phyloP scores from a whole-genome alignment of 495 filamentous ascomycete species.

The Paragyromitra xinjiangensis region DNA sequence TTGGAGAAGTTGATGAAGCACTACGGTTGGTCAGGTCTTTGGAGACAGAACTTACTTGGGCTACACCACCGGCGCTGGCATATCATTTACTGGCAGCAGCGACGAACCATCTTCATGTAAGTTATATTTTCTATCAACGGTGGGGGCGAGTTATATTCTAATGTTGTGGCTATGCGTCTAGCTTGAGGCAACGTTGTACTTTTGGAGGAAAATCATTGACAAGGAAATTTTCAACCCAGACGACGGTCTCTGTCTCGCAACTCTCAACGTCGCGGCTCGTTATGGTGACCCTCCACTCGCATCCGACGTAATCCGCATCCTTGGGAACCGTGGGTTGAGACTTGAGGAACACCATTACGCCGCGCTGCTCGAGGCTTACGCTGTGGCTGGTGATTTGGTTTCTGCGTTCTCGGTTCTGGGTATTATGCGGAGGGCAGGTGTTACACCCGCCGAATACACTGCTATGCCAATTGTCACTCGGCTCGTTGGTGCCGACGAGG shows the following conservation, averaged over 20 bases:
- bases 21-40: slow-evolving; percentile 69
- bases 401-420: slow-evolving; percentile 70
- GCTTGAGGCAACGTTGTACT: slow-evolving; percentile 67
- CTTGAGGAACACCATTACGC: slow-evolving; percentile 77
- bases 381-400: slow-evolving; percentile 63
- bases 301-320: slow-evolving; percentile 68
- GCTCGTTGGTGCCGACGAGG: slow-evolving; percentile 55
- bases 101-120: slow-evolving; percentile 63
- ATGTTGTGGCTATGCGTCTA: slow-evolving; percentile 49
- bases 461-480: slow-evolving; percentile 67
- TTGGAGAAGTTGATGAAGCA: slow-evolving; percentile 78
- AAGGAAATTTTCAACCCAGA: slow-evolving; percentile 71
- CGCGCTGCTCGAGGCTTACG: slow-evolving; percentile 73
- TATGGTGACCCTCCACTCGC: slow-evolving; percentile 73
- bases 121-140: slow-evolving; percentile 44
- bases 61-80: slow-evolving; percentile 68
- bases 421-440: slow-evolving; percentile 71
- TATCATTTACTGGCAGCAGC: slow-evolving; percentile 75
- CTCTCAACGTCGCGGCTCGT: slow-evolving; percentile 74
- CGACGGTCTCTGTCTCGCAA: slow-evolving; percentile 69
- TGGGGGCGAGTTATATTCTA: slow-evolving; percentile 58
- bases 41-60: slow-evolving; percentile 60
- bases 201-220: slow-evolving; percentile 70
- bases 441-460: slow-evolving; percentile 64
- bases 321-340: slow-evolving; percentile 64